Evolutionary conservation across 1,284 basidiomycete species (phyloP).

Genomic region (Boletellus deceptivus): DNA sequence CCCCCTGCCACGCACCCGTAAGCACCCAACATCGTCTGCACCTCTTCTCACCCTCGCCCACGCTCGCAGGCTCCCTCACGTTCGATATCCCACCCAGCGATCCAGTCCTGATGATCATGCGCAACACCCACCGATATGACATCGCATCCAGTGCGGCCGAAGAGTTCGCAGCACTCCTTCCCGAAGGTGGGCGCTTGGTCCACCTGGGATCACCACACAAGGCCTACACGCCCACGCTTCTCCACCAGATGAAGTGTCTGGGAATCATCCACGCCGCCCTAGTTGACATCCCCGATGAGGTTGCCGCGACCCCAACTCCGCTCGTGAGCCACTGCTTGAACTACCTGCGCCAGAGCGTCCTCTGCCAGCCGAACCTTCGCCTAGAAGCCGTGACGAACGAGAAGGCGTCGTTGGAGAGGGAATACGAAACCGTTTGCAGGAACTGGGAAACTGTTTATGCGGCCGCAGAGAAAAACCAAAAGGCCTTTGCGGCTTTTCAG

Average conservation of each 20-base stretch:
- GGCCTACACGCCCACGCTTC: slow-evolving; percentile 29
- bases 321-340: slow-evolving; percentile 31
- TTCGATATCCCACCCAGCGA: slow-evolving; percentile 1
- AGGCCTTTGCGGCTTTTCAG: not conserved
- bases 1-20: too few species aligned
- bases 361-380: slow-evolving; percentile 24
- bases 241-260: slow-evolving; percentile 34
- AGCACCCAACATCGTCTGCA: too few species aligned
- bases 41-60: not conserved
- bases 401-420: slow-evolving; percentile 3
- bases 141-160: not conserved
- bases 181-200: slow-evolving; percentile 6
- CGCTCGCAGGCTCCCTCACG: too few species aligned
- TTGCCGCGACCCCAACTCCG: slow-evolving; percentile 1
- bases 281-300: not conserved
- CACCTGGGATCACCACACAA: slow-evolving; percentile 9
- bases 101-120: slow-evolving; percentile 3
- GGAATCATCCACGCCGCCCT: slow-evolving; percentile 18
- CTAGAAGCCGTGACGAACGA: slow-evolving; percentile 7
- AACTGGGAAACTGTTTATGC: slow-evolving; percentile 8
- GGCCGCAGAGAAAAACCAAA: slow-evolving; percentile 9
- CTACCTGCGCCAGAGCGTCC: slow-evolving; percentile 30
- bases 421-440: slow-evolving; percentile 12
- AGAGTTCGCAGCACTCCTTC: slow-evolving; percentile 8
- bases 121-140: slow-evolving; percentile 2